A percentile compares a stretch with the other conserved stretches of the same genome.
phyloP scores from a whole-genome alignment of 2,329 filamentous ascomycete genomes.

The Nigrograna mackinnonii region DNA sequence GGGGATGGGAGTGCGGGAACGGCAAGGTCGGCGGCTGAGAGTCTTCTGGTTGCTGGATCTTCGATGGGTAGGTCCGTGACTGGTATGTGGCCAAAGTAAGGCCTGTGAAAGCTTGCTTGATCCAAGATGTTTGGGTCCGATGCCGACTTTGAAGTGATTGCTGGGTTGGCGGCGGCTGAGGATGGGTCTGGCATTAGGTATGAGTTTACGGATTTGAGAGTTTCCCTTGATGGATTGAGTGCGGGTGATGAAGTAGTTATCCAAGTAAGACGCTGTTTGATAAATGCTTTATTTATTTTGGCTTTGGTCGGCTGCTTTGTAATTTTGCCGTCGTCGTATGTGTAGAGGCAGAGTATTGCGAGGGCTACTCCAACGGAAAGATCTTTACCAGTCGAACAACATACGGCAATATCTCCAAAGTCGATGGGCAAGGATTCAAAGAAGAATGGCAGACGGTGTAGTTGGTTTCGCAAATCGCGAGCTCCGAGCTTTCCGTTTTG shows the following conservation, averaged over 20 bases:
- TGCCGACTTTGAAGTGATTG: too few relatives aligned
- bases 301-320: constrained; percentile 3
- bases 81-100: constrained; percentile 2
- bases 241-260: constrained; percentile 79
- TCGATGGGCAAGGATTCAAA: constrained; percentile 19
- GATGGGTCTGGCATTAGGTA: constrained; percentile 68
- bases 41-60: too few relatives aligned
- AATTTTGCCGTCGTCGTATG: constrained; percentile 63
- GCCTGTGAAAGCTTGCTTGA: neutral
- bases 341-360: constrained; percentile 74
- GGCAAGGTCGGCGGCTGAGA: neutral
- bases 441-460: constrained; percentile 66
- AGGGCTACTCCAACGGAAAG: constrained; percentile 78
- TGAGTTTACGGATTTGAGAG: constrained; percentile 88
- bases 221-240: constrained; percentile 81
- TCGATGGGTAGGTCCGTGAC: constrained; percentile 2
- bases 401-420: constrained; percentile 49
- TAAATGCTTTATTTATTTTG: constrained; percentile 71
- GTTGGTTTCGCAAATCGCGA: constrained; percentile 74
- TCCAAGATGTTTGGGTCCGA: neutral
- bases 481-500: constrained; percentile 77
- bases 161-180: neutral
- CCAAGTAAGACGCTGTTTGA: constrained; percentile 77
- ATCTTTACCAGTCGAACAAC: constrained; percentile 79
- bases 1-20: neutral